Evolutionary conservation across 1,284 basidiomycete species (phyloP).

Genomic region (Rhodotorula sp.): DNA sequence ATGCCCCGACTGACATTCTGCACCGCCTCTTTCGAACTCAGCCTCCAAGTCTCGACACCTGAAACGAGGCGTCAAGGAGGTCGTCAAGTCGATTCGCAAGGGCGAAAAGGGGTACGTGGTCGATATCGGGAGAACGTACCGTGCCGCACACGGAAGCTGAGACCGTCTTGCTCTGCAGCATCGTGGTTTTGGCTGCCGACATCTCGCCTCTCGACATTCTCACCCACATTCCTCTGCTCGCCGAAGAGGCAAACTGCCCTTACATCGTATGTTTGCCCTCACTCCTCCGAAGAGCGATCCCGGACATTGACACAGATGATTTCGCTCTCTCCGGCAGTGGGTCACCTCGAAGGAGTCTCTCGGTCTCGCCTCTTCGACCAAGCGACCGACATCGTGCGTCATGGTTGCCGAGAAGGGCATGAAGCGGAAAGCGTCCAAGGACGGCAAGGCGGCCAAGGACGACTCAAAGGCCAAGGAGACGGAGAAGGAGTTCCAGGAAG

Average conservation of each 20-base stretch:
- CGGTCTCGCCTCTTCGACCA: conserved; percentile 91
- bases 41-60: conserved; percentile 88
- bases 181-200: conserved; percentile 91
- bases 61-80: conserved; percentile 93
- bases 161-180: conserved; percentile 52
- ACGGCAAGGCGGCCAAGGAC: conserved; percentile 52
- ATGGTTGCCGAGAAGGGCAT: conserved; percentile 64
- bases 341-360: conserved; percentile 89
- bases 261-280: conserved; percentile 61
- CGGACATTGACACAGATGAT: too few relatives aligned
- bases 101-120: conserved; percentile 81
- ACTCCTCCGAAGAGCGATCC: not conserved
- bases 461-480: conserved; percentile 50
- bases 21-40: conserved; percentile 46
- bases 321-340: conserved; percentile 12
- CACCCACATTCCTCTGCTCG: conserved; percentile 89
- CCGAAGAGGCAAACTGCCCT: conserved; percentile 91
- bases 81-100: conserved; percentile 91
- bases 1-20: not conserved
- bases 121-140: not conserved
- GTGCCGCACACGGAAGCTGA: not conserved
- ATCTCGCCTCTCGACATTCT: conserved; percentile 98
- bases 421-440: conserved; percentile 63
- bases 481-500: conserved; percentile 51
- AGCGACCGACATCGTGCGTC: conserved; percentile 96